Base-by-base conservation (phyloP, 2,329 filamentous ascomycete genomes). In the Microsporum canis region DNA sequence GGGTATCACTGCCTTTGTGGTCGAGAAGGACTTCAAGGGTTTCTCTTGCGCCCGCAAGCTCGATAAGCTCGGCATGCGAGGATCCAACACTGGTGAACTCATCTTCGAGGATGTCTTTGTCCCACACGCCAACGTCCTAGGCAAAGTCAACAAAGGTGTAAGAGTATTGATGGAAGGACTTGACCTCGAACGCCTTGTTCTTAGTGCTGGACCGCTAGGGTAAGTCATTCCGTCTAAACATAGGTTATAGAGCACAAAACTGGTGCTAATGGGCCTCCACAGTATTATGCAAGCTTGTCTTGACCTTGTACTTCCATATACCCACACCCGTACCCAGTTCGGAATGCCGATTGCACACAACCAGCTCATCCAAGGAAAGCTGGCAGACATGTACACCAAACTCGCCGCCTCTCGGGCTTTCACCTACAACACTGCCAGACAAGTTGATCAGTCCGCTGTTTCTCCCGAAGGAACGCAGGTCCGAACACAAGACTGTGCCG, bases 361-460 rank as follows among this genome's bases (percentile, higher is more conserved):
- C 74, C 94, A 99, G 75, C 81, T 97, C 64, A 82, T 97, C 27
- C 94, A 97, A 75, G 92, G 89, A 61, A 92, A 91, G 71, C 81
- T 97, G 53, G 91, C 94, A 61, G 91, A 97, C 73, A 96, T 99
- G 91, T 95, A 97, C 77, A 96, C 91, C 56, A 95, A 95, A 75
- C 83, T 94, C 62, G 87, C 89, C 69, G 91, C 88, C 8, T 86
- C 87, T 14, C 80, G 85, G n/a, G 83, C 91, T 1, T 96, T 96
- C 75, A 97, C 92, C 0, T 95, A 95, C 71, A 78, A 81, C 41
- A 91, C 91, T 0, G 94, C 94, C 2, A 81, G 82, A 55, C 81
- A 82, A 1, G 87, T 96, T 23, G 92, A 96, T 68, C 88, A 92
- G 72, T 77, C 83, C 10, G 86, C 85, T 17, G 67, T 58, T 1